Evolutionary conservation across 2,329 filamentous ascomycete species (phyloP), one percentile per base, ranked within the genome.

Genomic region (Cladosporium sp.): DNA sequence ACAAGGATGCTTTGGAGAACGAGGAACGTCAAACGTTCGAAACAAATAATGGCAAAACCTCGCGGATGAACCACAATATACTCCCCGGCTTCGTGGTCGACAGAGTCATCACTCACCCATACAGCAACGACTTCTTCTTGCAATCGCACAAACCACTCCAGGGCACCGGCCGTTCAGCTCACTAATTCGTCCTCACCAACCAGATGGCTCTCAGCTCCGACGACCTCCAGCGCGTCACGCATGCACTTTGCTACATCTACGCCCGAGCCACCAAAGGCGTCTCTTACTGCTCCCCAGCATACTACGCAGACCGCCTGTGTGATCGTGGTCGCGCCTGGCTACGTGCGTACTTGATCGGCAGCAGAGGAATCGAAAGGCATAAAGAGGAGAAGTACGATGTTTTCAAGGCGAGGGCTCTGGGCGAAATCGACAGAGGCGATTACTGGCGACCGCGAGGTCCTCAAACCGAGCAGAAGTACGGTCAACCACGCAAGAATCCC

Each of bases 141-240:
- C 69, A 70, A 28, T 68, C 70, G 11, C 71, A 72, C 59, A 39
- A 53, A 23, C 53, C 61, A 1, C 13, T 95, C 5, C 86, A 93
- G 75, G 92, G 91, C 0, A 96, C 92, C 0, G 91, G 91, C 0
- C 85, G 90, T 0, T 90, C 92, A 0, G 90, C 90, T 0, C 92
- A 95, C 73, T 96, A 96, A 74, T 89, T 93, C 0, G 79, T 86
- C 43, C 54, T 65, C 28, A 13, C 28, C 18, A 59, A 59, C 48
- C 23, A 53, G 16, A 43, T 65, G 30, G 23, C 10, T 30, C 54
- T 65, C 30, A 59, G 23, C 49, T 39, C 56, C 26, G 54, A 65
- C 48, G 21, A 26, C 8, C 30, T 63, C 3, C 34, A 67, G 13
- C 18, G 60, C 1, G 25, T 69, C 7, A 69, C 67, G 2, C 53